Base-by-base conservation (phyloP, 2,329 filamentous ascomycete genomes). In the Xenoacremonium recifei region DNA sequence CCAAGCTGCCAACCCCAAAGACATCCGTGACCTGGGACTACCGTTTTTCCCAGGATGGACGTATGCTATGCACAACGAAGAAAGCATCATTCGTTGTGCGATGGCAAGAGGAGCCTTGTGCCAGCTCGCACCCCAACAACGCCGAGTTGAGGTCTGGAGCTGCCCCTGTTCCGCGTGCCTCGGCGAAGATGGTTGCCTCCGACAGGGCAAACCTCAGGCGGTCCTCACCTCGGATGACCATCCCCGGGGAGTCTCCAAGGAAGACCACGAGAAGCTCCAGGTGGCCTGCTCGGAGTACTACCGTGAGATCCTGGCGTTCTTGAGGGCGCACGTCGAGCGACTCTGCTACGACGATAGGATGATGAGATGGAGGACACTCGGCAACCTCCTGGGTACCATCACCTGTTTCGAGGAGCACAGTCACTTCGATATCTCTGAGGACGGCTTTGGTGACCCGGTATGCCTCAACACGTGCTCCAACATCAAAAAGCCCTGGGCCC, bases 1-100 rank as follows among this genome's bases (percentile, higher is more conserved):
- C 13, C 9, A 32, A 10, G 15, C 9, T 16, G 29, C 15, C 13
- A 9, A 7, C 23, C 29, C 15, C 29, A 32, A 10, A 15, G 29
- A 32, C 15, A 11, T 10, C 10, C 6, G 9, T 15, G 13, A 27
- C 9, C 13, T 9, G 7, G 23, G 13, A 11, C 9, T 15, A 11
- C 29, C 29, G 16, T 10, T 15, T 15, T 10, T 11, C 16, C 10
- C 10, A 11, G 15, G 15, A 32, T 32, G 9, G 9, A 20, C 17
- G 2, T 47, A 46, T 27, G 15, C 49, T 3, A 44, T 37, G 15
- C 51, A 54, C 37, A 43, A 33, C 5, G 23, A 27, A 11, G 35
- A 35, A 5, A n/a, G 34, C 18, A 47, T 42, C 43, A 44, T 49
- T 32, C 48, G 51, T 10, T 54, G 51, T 25, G 45, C 50, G 29